Evolutionary conservation across 2,329 filamentous ascomycete species (phyloP), one percentile per base, ranked within the genome.

Genomic region (Ascochyta rabiei): DNA sequence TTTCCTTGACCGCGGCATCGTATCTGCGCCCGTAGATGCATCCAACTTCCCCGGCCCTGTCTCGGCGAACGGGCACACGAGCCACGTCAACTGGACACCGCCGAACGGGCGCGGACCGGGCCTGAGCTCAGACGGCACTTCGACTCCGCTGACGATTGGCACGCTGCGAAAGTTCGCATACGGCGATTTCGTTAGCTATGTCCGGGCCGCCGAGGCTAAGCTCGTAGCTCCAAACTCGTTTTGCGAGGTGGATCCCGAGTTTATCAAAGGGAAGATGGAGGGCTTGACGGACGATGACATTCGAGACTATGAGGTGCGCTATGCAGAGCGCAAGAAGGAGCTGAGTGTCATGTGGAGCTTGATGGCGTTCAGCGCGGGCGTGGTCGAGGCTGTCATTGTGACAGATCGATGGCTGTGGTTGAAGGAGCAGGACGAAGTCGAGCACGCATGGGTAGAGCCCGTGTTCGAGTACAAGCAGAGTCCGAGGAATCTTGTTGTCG

Each of bases 331-430:
- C 49, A 91, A 89, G 77, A 89, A 91, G 65, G 89, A 97, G 69
- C 78, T 99, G 34, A 91, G 89, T 68, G 83, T 96, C 7, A 85
- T 96, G 55, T 99, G 95, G 95, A 91, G 86, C 63, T 75, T 99
- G 67, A 99, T 99, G 93, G 93, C 95, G 1, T 97, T 96, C 68
- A 96, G 91, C 73, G 93, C 93, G 2, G 86, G 86, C 18, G 89
- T 96, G 4, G 87, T 96, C 2, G 95, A 99, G 79, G 91, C 91
- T 28, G 80, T 96, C 55, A 93, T 99, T 66, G 91, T 96, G 46
- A 86, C 89, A 40, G 95, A 99, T 79, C 84, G 95, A 40, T 99
- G 91, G 90, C 79, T 90, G 58, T 99, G 88, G 77, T 79, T 99
- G 63, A 84, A 81, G 53, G 93, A 99, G 77, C 90, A 96, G 64